Conservation (phyloP, 805 yeast species). For the Candida alai region DNA sequence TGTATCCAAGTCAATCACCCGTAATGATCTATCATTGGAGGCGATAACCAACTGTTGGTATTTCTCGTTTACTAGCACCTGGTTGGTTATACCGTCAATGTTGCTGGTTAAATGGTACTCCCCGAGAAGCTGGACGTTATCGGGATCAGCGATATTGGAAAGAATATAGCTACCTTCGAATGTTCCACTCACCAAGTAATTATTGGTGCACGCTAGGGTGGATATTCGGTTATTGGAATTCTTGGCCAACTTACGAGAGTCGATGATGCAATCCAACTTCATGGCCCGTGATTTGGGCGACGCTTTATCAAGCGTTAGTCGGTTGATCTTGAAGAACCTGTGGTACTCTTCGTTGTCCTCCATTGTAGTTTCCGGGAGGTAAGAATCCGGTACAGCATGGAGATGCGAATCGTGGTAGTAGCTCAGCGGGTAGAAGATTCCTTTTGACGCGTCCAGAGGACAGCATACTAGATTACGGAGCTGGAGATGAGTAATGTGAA, state of each 20-base stretch:
- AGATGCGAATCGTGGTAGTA: slow-evolving; percentile 28
- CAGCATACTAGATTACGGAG: slow-evolving; percentile 48
- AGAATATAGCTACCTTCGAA: slow-evolving; percentile 48
- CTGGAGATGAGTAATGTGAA: slow-evolving; percentile 55
- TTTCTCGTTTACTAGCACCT: slow-evolving; percentile 32
- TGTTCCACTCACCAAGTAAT: slow-evolving; percentile 48
- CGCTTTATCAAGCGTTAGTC: slow-evolving; percentile 28
- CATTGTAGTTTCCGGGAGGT: slow-evolving; percentile 13
- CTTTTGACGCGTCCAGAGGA: slow-evolving; percentile 27
- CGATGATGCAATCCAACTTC: slow-evolving; percentile 38
- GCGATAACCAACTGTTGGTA: slow-evolving; percentile 39
- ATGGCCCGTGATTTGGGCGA: slow-evolving; percentile 14
- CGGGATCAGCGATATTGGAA: slow-evolving; percentile 28
- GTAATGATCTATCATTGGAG: slow-evolving; percentile 46
- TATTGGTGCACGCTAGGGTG: slow-evolving; percentile 42
- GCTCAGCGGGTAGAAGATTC: slow-evolving; percentile 39
- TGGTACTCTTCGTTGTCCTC: slow-evolving; percentile 22
- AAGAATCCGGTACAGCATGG: slow-evolving; percentile 22
- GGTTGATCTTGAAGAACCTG: slow-evolving; percentile 32
- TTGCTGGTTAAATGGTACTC: slow-evolving; percentile 40
- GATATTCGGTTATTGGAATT: slow-evolving; percentile 42
- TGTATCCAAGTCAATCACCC: slow-evolving; percentile 36
- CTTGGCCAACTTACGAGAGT: slow-evolving; percentile 24
- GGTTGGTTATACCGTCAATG: slow-evolving; percentile 51
- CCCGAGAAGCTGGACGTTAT: slow-evolving; percentile 17